Evolutionary conservation across 106 monocot species (phyloP).

Genomic region (Dioscorea zingiberensis): DNA sequence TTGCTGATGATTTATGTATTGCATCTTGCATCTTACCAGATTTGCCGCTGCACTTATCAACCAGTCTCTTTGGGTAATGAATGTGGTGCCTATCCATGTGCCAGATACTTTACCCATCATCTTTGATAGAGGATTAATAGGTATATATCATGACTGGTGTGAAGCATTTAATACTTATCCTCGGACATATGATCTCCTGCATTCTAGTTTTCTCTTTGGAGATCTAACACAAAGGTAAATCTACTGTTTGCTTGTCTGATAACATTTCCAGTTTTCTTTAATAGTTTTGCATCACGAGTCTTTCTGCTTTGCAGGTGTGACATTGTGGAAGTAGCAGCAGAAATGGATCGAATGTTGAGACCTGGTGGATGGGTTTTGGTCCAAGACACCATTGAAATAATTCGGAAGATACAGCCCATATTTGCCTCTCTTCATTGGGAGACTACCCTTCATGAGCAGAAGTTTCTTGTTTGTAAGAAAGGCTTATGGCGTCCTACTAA

Average conservation of each 20-base stretch:
- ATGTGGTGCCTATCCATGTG: slow-evolving; percentile 49
- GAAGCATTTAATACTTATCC: slow-evolving; percentile 94
- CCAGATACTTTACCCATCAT: slow-evolving; percentile 58
- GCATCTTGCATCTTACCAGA: slow-evolving; percentile 23
- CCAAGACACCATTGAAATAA: slow-evolving; percentile 49
- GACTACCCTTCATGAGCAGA: slow-evolving; percentile 28
- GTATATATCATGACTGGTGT: slow-evolving; percentile 94
- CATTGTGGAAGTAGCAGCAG: slow-evolving; percentile 41
- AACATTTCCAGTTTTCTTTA: too few species aligned
- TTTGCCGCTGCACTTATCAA: slow-evolving; percentile 76
- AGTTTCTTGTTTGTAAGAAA: slow-evolving; percentile 72
- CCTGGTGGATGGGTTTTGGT: slow-evolving; percentile 83
- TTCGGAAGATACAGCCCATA: slow-evolving; percentile 43
- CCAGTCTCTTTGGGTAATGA: slow-evolving; percentile 84
- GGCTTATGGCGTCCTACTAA: slow-evolving; percentile 48
- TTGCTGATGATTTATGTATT: too few species aligned
- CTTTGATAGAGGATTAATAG: slow-evolving; percentile 73
- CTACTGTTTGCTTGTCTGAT: background rate
- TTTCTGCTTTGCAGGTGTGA: slow-evolving; percentile 47
- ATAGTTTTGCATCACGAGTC: background rate
- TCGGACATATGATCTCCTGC: slow-evolving; percentile 82
- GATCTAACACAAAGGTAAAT: slow-evolving; percentile 58
- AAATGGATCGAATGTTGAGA: slow-evolving; percentile 87
- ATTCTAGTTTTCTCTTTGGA: slow-evolving; percentile 58
- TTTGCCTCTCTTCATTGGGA: slow-evolving; percentile 59